Conservation (phyloP, 768 basidiomycete genomes). For the Dioszegia hungarica region DNA sequence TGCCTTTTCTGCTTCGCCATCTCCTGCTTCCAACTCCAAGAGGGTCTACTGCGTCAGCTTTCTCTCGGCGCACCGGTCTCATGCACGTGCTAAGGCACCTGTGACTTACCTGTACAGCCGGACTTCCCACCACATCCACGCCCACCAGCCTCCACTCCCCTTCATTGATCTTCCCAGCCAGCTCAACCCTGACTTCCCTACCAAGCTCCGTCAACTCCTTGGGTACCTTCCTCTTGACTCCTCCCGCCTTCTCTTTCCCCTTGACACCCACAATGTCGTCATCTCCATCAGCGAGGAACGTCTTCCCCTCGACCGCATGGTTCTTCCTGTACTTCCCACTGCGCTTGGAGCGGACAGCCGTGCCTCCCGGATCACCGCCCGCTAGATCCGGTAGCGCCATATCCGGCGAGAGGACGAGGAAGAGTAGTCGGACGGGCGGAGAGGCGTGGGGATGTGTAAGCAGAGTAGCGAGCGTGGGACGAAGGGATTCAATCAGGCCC, state of each 20-base stretch:
- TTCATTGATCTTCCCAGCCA: slow-evolving; percentile 32
- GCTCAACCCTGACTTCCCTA: slow-evolving; percentile 54
- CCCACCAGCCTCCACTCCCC: slow-evolving; percentile 47
- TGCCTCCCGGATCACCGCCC: slow-evolving; percentile 42
- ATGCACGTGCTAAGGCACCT: no score
- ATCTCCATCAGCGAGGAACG: slow-evolving; percentile 58
- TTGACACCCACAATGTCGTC: slow-evolving; percentile 40
- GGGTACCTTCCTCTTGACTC: slow-evolving; percentile 49
- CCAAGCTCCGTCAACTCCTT: slow-evolving; percentile 58
- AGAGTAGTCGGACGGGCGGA: slow-evolving; percentile 75
- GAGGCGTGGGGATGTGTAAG: slow-evolving; percentile 85
- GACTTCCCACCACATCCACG: slow-evolving; percentile 43
- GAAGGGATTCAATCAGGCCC: slow-evolving; percentile 47
- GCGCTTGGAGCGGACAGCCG: slow-evolving; percentile 70
- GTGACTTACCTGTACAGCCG: slow-evolving; percentile 43
- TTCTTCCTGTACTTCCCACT: slow-evolving; percentile 74
- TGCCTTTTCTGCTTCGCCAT: slow-evolving; percentile 57
- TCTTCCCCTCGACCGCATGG: slow-evolving; percentile 69
- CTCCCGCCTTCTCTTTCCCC: slow-evolving; percentile 8
- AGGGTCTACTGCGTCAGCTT: no score
- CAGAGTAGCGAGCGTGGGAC: slow-evolving; percentile 60
- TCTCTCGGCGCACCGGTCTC: slow-evolving; percentile 3
- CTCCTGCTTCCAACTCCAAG: slow-evolving; percentile 73
- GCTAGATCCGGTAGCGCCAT: slow-evolving; percentile 48
- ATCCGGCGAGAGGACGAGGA: slow-evolving; percentile 69